A percentile compares a stretch with the other conserved stretches of the same genome.
Conservation (phyloP, 2,329 filamentous ascomycete species). For the Trichoderma koningiopsis region DNA sequence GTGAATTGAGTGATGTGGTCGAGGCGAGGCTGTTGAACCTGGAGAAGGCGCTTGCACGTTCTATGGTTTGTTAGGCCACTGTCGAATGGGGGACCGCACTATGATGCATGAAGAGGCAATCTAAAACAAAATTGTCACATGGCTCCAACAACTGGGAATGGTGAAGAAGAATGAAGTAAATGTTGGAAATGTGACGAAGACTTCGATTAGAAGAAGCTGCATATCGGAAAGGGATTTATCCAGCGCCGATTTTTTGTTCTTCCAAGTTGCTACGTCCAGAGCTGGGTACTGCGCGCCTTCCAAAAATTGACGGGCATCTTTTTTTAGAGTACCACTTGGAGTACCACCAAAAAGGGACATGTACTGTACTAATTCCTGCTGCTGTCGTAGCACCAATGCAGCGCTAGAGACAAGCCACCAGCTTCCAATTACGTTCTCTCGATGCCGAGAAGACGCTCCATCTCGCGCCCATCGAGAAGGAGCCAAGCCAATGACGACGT, state of each 20-base stretch:
- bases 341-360: background rate
- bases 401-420: background rate
- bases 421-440: background rate
- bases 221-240: background rate
- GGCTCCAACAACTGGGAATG: background rate
- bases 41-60: background rate
- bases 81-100: background rate
- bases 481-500: background rate
- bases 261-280: background rate
- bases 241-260: background rate
- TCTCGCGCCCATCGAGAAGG: background rate
- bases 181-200: background rate
- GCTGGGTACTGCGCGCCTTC: background rate
- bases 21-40: background rate
- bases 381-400: background rate
- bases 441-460: background rate
- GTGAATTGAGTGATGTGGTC: background rate
- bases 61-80: background rate
- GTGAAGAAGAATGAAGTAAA: background rate
- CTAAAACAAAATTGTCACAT: slow-evolving; percentile 5
- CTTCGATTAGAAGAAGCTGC: background rate
- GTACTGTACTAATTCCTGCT: background rate
- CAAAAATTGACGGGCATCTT: background rate
- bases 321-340: background rate
- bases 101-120: slow-evolving; percentile 6